A percentile compares a stretch with the other conserved stretches of the same genome.
phyloP scores from a whole-genome alignment of 306 rosid genomes.

The Abrus pulchellus region DNA sequence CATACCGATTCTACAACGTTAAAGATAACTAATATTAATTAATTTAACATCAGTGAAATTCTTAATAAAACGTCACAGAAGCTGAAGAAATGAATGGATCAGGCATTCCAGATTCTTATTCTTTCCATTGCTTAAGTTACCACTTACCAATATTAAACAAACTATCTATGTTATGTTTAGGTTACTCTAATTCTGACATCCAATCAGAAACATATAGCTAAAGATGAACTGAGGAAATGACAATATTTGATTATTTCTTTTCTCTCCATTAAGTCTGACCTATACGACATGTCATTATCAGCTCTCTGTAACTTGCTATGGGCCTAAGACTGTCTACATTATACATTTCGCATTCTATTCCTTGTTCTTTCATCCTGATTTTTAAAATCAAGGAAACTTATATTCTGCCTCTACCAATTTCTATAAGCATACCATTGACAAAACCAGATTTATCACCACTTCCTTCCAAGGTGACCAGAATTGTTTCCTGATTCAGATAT shows the following conservation, averaged over 20 bases:
- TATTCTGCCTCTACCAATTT: constrained; percentile 7
- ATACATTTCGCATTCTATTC: constrained; percentile 17
- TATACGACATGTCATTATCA: not conserved
- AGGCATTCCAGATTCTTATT: not conserved
- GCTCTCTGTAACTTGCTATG: not conserved
- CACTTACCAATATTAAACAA: constrained; percentile 11
- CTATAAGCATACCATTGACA: constrained; percentile 17
- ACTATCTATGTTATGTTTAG: constrained; percentile 1
- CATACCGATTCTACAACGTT: constrained; percentile 60
- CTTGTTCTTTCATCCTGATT: not conserved
- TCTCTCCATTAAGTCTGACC: not conserved
- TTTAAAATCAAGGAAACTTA: constrained; percentile 12
- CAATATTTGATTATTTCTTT: not conserved
- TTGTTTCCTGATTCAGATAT: constrained; percentile 7
- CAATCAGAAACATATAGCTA: constrained; percentile 27
- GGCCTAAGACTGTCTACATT: not conserved
- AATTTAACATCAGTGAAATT: constrained; percentile 16
- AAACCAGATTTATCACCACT: constrained; percentile 28
- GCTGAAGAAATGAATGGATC: constrained; percentile 45
- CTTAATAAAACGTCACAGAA: constrained; percentile 26
- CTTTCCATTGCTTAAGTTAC: not conserved
- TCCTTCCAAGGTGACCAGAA: constrained; percentile 42
- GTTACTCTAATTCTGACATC: not conserved
- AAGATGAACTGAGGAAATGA: not conserved
- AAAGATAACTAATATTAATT: constrained; percentile 33